phyloP scores from a whole-genome alignment of 2,329 filamentous ascomycete genomes.

The Dactylella cylindrospora region DNA sequence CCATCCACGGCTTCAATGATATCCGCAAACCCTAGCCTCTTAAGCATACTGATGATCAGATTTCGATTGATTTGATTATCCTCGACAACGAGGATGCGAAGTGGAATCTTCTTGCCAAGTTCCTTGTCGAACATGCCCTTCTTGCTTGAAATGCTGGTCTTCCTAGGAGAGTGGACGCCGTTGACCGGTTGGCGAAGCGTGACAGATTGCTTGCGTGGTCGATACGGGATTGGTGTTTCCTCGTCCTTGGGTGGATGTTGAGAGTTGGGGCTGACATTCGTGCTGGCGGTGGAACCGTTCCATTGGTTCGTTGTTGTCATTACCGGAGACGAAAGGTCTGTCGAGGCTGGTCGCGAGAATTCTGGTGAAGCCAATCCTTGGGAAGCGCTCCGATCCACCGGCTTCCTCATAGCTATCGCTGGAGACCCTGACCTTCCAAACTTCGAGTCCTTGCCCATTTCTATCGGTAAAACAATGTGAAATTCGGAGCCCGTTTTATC shows the following conservation, averaged over 20 bases:
- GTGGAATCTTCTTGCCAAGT: conserved; percentile 62
- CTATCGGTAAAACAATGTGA: conserved; percentile 67
- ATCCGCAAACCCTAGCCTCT: conserved; percentile 65
- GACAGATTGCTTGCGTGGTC: conserved; percentile 28
- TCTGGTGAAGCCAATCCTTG: conserved; percentile 36
- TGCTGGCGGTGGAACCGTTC: conserved; percentile 16
- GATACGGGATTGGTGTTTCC: conserved; percentile 31
- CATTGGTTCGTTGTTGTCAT: conserved; percentile 19
- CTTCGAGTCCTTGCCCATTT: conserved; percentile 37
- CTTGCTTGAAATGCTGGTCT: not conserved
- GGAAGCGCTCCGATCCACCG: conserved; percentile 27
- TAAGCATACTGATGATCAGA: conserved; percentile 66
- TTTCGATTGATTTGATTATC: conserved; percentile 73
- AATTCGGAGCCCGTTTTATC: conserved; percentile 67
- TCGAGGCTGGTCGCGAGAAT: conserved; percentile 25
- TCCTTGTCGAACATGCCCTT: conserved; percentile 57
- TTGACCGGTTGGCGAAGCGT: conserved; percentile 49
- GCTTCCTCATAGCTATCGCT: conserved; percentile 34
- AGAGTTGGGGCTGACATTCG: not conserved
- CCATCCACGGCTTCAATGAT: conserved; percentile 69
- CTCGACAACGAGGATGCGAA: conserved; percentile 70
- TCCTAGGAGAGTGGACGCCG: conserved; percentile 16
- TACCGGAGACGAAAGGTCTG: conserved; percentile 26
- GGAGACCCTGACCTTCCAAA: conserved; percentile 34
- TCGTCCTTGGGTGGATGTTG: conserved; percentile 9